phyloP scores from a whole-genome alignment of 805 yeast species.

The Middelhovenomyces tepae region DNA sequence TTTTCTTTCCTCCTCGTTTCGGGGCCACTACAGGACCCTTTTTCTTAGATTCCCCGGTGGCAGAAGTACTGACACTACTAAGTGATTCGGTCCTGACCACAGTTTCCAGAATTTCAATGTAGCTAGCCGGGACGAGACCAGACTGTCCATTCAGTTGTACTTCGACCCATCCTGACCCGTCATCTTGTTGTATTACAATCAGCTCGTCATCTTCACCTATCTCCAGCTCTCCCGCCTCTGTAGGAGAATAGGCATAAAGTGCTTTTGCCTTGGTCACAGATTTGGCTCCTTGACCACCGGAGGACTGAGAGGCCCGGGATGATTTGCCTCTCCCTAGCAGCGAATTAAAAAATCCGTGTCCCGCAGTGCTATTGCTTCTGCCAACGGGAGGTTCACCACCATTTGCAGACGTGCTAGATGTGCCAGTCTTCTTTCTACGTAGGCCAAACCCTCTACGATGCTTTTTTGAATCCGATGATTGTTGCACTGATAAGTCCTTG shows the following conservation, averaged over 20 bases:
- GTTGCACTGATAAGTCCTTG: slow-evolving; percentile 30
- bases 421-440: slow-evolving; percentile 6
- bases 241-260: slow-evolving; percentile 53
- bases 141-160: slow-evolving; percentile 39
- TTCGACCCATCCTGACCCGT: slow-evolving; percentile 89
- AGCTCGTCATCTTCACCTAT: slow-evolving; percentile 54
- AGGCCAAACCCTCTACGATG: slow-evolving; percentile 48
- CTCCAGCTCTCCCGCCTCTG: slow-evolving; percentile 68
- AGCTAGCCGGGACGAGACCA: slow-evolving; percentile 84
- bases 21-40: slow-evolving; percentile 80
- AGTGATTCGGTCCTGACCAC: slow-evolving; percentile 11
- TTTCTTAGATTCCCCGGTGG: slow-evolving; percentile 28
- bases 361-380: no score
- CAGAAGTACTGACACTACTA: slow-evolving; percentile 6
- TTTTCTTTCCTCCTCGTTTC: slow-evolving; percentile 57
- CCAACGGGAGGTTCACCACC: no score
- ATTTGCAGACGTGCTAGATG: no score
- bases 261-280: slow-evolving; percentile 36
- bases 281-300: neutral
- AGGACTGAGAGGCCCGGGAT: neutral
- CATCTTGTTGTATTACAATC: slow-evolving; percentile 55
- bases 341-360: slow-evolving; percentile 7
- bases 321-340: neutral
- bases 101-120: slow-evolving; percentile 36
- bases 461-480: slow-evolving; percentile 35